Conservation (phyloP, 768 basidiomycete genomes). For the Hydnum rufescens region DNA sequence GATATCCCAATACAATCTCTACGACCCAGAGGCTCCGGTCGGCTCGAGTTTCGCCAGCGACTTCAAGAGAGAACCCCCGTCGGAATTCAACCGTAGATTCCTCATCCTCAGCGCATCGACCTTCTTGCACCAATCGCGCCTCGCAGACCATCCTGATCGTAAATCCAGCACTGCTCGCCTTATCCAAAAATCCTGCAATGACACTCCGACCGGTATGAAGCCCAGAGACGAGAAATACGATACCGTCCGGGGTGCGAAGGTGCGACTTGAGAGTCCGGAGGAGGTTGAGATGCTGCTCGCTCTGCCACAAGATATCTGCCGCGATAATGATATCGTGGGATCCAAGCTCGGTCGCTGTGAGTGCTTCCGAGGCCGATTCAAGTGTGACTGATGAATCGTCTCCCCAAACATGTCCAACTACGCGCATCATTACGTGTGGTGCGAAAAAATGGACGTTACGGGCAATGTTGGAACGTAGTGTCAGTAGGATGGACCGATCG, state of each 20-base stretch:
- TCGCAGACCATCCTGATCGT: background rate
- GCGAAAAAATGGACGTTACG: conserved; percentile 2
- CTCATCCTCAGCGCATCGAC: background rate
- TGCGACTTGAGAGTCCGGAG: background rate
- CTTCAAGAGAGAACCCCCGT: background rate
- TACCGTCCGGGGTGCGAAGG: background rate
- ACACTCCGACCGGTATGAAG: conserved; percentile 5
- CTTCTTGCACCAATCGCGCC: background rate
- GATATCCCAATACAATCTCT: background rate
- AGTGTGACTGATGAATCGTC: background rate
- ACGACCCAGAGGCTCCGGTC: background rate
- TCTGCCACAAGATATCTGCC: conserved; percentile 7
- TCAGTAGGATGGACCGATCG: conserved; percentile 5
- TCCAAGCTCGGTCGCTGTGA: background rate
- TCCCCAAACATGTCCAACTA: conserved; percentile 8
- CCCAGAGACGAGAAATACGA: conserved; percentile 5
- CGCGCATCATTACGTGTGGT: background rate
- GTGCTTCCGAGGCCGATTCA: background rate
- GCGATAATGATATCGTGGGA: conserved; percentile 6
- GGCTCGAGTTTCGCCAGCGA: background rate
- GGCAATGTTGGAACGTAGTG: background rate
- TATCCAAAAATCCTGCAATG: conserved; percentile 4
- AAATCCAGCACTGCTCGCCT: conserved; percentile 1
- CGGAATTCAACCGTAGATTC: background rate
- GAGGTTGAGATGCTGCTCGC: conserved; percentile 5